A percentile compares a stretch with the other conserved stretches of the same genome.
Conservation (phyloP, 2,329 filamentous ascomycete genomes). For the Pseudofabraea citricarpa region DNA sequence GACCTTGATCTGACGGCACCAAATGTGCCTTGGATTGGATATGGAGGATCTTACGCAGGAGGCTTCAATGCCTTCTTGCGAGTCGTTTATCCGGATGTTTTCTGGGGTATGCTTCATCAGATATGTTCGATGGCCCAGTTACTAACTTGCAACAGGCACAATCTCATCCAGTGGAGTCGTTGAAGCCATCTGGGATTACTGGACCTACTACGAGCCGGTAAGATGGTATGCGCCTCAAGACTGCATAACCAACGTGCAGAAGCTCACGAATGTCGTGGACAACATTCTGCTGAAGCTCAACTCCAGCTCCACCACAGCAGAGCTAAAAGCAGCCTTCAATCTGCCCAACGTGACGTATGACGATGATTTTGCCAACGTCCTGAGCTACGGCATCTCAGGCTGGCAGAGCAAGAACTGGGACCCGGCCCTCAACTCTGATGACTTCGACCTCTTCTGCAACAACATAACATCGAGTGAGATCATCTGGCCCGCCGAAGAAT, state of each 20-base stretch:
- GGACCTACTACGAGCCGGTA: slow-evolving; percentile 57
- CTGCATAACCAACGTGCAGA: slow-evolving; percentile 62
- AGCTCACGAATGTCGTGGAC: slow-evolving; percentile 53
- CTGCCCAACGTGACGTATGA: slow-evolving; percentile 35
- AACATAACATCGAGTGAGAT: slow-evolving; percentile 45
- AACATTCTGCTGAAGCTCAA: slow-evolving; percentile 48
- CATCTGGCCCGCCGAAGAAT: slow-evolving; percentile 56
- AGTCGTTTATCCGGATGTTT: slow-evolving; percentile 71
- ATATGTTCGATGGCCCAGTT: too few relatives aligned
- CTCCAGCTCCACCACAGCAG: slow-evolving; percentile 30
- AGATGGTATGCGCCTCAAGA: slow-evolving; percentile 50
- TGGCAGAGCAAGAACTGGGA: slow-evolving; percentile 60
- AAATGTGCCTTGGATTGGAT: slow-evolving; percentile 67
- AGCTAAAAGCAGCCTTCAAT: slow-evolving; percentile 50
- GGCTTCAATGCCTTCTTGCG: slow-evolving; percentile 73
- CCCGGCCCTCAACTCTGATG: slow-evolving; percentile 41
- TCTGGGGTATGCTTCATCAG: slow-evolving; percentile 61
- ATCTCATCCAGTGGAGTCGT: slow-evolving; percentile 81
- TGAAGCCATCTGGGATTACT: slow-evolving; percentile 73
- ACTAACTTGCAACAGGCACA: slow-evolving; percentile 38
- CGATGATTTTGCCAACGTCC: slow-evolving; percentile 46
- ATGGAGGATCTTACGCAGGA: slow-evolving; percentile 81
- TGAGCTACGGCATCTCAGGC: slow-evolving; percentile 37
- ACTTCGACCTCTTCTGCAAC: slow-evolving; percentile 48
- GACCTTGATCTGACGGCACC: slow-evolving; percentile 61